Conservation (phyloP, 1,284 basidiomycete genomes). For the Schizophyllum commune region DNA sequence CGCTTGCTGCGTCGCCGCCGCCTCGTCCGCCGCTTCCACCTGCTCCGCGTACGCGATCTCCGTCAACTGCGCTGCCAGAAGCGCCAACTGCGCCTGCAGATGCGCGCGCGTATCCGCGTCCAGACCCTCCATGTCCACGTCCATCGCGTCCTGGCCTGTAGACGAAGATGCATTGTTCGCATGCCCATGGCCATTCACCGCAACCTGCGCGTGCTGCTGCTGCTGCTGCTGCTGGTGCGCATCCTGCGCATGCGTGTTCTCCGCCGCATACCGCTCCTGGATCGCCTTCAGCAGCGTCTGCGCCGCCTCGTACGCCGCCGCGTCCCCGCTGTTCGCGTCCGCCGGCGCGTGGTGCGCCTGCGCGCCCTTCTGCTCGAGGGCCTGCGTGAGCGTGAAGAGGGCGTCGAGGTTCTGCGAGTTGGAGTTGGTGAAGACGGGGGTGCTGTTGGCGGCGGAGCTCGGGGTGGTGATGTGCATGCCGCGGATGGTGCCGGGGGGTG, state of each 20-base stretch:
- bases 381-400: slow-evolving; percentile 16
- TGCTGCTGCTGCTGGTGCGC: slow-evolving; percentile 4
- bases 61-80: slow-evolving; percentile 23
- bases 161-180: background rate
- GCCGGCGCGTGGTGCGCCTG: slow-evolving; percentile 11
- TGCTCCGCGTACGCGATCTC: slow-evolving; percentile 19
- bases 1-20: background rate
- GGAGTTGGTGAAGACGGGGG: background rate
- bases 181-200: too few species aligned
- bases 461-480: slow-evolving; percentile 36
- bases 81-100: slow-evolving; percentile 21
- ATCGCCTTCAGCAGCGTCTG: slow-evolving; percentile 70
- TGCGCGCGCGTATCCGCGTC: slow-evolving; percentile 39
- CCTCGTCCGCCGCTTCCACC: slow-evolving; percentile 2
- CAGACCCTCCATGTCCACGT: background rate
- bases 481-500: slow-evolving; percentile 50
- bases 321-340: slow-evolving; percentile 25
- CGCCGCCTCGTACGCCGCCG: slow-evolving; percentile 65
- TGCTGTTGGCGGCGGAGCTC: background rate
- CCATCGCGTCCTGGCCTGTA: background rate
- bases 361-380: slow-evolving; percentile 15
- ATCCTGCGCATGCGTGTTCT: slow-evolving; percentile 24
- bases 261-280: slow-evolving; percentile 5
- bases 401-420: background rate
- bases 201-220: background rate